A percentile compares a stretch with the other conserved stretches of the same genome.
These are phyloP conservation scores for Castanea sativa DNA, from an alignment of 306 rosid species.

Conservation along the genomic window DNA sequence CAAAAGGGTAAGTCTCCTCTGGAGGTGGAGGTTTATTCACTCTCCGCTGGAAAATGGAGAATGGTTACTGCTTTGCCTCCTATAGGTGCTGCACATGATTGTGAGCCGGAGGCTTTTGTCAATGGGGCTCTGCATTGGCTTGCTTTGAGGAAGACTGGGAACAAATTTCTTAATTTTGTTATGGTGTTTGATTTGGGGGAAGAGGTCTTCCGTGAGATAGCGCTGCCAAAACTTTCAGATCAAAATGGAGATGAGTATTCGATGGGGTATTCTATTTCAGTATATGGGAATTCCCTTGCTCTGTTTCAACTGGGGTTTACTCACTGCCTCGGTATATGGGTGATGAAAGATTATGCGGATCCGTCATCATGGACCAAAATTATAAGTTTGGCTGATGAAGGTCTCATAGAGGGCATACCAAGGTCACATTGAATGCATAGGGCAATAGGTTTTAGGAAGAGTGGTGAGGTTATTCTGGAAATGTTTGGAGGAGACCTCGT, in stretches of 20 bases:
- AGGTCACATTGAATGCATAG: neutral
- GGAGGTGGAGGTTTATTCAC: neutral
- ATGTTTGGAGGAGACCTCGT: neutral
- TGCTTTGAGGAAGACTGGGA: neutral
- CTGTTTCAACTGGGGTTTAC: neutral
- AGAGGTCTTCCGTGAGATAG: conserved; percentile 1
- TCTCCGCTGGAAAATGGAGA: neutral
- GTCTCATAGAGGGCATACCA: too few species aligned
- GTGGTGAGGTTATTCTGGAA: conserved; percentile 5
- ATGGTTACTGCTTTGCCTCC: neutral
- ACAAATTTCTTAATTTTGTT: neutral
- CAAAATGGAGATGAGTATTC: neutral
- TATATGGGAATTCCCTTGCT: neutral
- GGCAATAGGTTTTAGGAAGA: neutral
- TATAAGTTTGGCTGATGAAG: too few species aligned
- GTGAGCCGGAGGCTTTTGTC: neutral
- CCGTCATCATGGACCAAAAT: too few species aligned
- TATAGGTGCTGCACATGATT: neutral
- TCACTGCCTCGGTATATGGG: neutral
- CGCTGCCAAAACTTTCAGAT: neutral
- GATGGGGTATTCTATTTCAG: neutral
- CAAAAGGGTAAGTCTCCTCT: too few species aligned
- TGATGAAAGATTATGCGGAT: too few species aligned
- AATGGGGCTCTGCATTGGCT: conserved; percentile 2
- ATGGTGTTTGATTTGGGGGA: neutral